These are phyloP conservation scores for Pulveroboletus sp. DNA, from an alignment of 768 basidiomycete genomes.

Conservation along the genomic window DNA sequence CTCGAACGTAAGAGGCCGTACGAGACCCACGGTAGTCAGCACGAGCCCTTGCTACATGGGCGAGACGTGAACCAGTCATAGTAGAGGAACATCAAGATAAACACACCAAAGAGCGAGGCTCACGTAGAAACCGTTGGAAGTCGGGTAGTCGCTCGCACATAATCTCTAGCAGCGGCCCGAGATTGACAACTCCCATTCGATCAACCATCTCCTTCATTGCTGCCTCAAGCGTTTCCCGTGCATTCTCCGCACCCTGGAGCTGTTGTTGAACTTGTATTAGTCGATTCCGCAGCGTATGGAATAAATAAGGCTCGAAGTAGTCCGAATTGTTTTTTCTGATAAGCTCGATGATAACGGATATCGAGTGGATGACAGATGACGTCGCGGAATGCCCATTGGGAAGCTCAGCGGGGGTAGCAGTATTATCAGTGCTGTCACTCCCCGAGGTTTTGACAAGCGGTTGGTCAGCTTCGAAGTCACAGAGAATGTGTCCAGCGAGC, in stretches of 20 bases:
- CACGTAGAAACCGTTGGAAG: slow-evolving; percentile 63
- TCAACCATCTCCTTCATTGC: slow-evolving; percentile 80
- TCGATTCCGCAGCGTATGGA: slow-evolving; percentile 88
- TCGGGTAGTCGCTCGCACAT: slow-evolving; percentile 64
- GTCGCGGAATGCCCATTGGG: slow-evolving; percentile 48
- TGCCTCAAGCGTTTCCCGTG: slow-evolving; percentile 59
- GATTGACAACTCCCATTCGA: slow-evolving; percentile 85
- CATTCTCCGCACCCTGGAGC: slow-evolving; percentile 49
- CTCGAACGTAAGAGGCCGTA: slow-evolving; percentile 86
- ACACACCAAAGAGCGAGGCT: slow-evolving; percentile 76
- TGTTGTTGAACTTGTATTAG: slow-evolving; percentile 85
- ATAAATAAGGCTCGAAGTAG: slow-evolving; percentile 95
- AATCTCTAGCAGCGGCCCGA: slow-evolving; percentile 73
- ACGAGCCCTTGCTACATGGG: slow-evolving; percentile 55
- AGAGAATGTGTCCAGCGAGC: slow-evolving; percentile 72
- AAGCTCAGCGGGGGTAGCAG: slow-evolving; percentile 13
- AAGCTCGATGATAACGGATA: slow-evolving; percentile 86
- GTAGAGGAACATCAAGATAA: background rate
- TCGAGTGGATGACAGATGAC: slow-evolving; percentile 82
- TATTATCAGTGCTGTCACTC: slow-evolving; percentile 12
- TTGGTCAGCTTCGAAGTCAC: slow-evolving; percentile 43
- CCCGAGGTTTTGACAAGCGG: slow-evolving; percentile 17
- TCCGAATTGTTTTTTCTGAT: slow-evolving; percentile 98
- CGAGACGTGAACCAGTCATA: slow-evolving; percentile 10
- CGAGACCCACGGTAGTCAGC: slow-evolving; percentile 66